A percentile compares a stretch with the other conserved stretches of the same genome.
phyloP scores from a whole-genome alignment of 1,284 basidiomycete genomes.

The Pyrrhoderma lamaoense region DNA sequence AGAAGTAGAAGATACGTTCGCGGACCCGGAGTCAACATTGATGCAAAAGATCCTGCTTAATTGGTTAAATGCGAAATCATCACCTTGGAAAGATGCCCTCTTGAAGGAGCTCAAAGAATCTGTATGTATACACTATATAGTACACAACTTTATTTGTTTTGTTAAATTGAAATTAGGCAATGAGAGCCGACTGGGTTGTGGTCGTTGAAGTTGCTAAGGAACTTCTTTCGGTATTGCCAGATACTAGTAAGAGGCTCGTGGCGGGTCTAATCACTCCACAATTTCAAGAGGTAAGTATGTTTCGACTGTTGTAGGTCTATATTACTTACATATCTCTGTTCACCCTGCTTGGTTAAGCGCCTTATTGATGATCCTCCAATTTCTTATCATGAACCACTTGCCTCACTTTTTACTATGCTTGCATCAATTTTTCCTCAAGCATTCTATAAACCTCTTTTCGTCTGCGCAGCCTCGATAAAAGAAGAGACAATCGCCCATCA shows the following conservation, averaged over 20 bases:
- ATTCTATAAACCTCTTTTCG: conserved; percentile 72
- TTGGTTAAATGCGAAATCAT: conserved; percentile 6
- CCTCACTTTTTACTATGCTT: conserved; percentile 42
- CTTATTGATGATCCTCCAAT: conserved; percentile 44
- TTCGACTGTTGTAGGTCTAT: no score
- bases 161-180: conserved; percentile 29
- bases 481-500: conserved; percentile 51
- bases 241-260: conserved; percentile 36
- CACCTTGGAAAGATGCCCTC: conserved; percentile 6
- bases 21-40: conserved; percentile 1
- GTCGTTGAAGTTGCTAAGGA: conserved; percentile 34
- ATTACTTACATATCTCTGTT: neutral
- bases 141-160: neutral
- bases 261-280: conserved; percentile 38
- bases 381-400: conserved; percentile 36
- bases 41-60: conserved; percentile 6
- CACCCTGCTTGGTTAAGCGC: conserved; percentile 27
- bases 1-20: conserved; percentile 11
- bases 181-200: conserved; percentile 35
- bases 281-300: conserved; percentile 43
- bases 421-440: conserved; percentile 52
- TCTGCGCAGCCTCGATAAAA: conserved; percentile 57
- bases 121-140: conserved; percentile 1
- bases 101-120: conserved; percentile 12
- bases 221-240: conserved; percentile 37